Percentiles rank a stretch among this genome's conserved stretches.
Conservation (phyloP, 805 yeast genomes). For the Starmerella floris region DNA sequence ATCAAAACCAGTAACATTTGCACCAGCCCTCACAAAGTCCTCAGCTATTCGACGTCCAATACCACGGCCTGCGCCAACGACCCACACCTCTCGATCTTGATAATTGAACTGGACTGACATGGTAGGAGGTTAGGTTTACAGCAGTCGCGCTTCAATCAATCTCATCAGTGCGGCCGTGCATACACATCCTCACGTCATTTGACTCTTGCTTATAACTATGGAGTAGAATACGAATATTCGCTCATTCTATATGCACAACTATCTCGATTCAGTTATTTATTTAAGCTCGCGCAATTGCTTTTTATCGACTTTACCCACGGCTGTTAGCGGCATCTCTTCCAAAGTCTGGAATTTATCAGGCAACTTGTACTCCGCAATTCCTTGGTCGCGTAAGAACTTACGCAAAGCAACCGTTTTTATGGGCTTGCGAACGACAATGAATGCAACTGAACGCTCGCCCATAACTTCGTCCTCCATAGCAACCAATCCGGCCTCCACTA, state of each 20-base stretch:
- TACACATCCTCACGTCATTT: too few species aligned
- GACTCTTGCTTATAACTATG: too few species aligned
- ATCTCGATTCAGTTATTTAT: background rate
- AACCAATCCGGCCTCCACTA: slow-evolving; percentile 12
- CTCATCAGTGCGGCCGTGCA: too few species aligned
- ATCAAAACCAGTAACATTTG: slow-evolving; percentile 11
- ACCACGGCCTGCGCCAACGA: slow-evolving; percentile 14
- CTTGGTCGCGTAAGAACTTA: slow-evolving; percentile 13
- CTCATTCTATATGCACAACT: too few species aligned
- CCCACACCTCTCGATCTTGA: slow-evolving; percentile 3
- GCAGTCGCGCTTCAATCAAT: background rate
- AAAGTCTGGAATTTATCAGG: slow-evolving; percentile 11
- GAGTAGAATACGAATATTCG: too few species aligned
- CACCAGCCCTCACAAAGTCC: slow-evolving; percentile 8
- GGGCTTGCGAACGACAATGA: slow-evolving; percentile 9
- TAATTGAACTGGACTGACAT: slow-evolving; percentile 12
- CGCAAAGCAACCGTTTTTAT: slow-evolving; percentile 9
- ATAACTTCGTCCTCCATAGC: slow-evolving; percentile 14
- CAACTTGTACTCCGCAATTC: slow-evolving; percentile 16
- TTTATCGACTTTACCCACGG: slow-evolving; percentile 15
- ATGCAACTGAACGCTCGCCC: slow-evolving; percentile 16
- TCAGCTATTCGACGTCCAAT: slow-evolving; percentile 9
- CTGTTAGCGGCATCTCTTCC: slow-evolving; percentile 13
- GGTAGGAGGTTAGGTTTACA: background rate
- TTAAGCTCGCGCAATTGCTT: slow-evolving; percentile 5